These are phyloP conservation scores for Geranomyces variabilis DNA, from an alignment of 192 early-diverging fungal genomes.

Conservation along the genomic window DNA sequence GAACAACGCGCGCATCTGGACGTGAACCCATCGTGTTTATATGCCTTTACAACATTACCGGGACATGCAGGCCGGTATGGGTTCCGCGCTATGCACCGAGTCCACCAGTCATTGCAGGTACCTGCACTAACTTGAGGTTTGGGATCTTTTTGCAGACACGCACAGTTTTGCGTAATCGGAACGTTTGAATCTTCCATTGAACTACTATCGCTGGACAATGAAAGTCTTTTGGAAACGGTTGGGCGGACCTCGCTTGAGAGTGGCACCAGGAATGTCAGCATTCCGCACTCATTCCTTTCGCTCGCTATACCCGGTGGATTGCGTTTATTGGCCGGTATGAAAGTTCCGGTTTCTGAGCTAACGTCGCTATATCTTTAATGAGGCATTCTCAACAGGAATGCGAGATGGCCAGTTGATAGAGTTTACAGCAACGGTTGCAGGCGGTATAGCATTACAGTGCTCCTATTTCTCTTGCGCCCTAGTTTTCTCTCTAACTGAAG, in stretches of 20 bases:
- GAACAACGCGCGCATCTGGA: not conserved
- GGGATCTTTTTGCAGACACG: too few species aligned
- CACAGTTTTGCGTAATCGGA: slow-evolving; percentile 7
- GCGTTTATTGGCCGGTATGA: slow-evolving; percentile 12
- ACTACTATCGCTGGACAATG: slow-evolving; percentile 12
- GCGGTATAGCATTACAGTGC: too few species aligned
- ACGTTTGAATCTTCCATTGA: slow-evolving; percentile 11
- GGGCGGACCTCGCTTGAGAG: not conserved
- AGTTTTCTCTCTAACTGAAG: too few species aligned
- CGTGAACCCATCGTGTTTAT: not conserved
- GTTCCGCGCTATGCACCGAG: too few species aligned
- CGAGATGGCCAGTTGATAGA: not conserved
- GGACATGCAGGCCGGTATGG: not conserved
- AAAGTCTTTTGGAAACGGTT: not conserved
- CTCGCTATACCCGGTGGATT: not conserved
- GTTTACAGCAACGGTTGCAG: not conserved
- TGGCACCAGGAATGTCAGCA: slow-evolving; percentile 1
- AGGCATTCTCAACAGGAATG: too few species aligned
- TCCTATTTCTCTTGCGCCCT: not conserved
- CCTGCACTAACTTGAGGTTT: too few species aligned
- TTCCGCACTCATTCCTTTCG: slow-evolving; percentile 22
- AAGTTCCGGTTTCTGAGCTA: too few species aligned
- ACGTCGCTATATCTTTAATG: too few species aligned
- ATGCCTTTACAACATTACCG: not conserved
- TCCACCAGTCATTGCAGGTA: too few species aligned